A percentile compares a stretch with the other conserved stretches of the same genome.
phyloP scores from a whole-genome alignment of 768 basidiomycete species.

The Lenzites betulinus region DNA sequence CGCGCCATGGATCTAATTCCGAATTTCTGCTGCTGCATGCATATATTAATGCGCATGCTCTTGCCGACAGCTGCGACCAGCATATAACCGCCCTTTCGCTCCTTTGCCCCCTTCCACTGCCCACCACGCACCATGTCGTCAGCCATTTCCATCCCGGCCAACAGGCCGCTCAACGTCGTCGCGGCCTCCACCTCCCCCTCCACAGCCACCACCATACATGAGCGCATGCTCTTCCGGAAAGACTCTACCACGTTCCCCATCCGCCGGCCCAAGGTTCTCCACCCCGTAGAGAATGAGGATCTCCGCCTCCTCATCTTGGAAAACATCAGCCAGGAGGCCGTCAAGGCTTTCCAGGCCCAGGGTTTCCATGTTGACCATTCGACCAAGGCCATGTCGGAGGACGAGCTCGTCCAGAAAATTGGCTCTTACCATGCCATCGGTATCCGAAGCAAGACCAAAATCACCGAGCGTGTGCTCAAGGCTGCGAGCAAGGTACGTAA shows the following conservation, averaged over 20 bases:
- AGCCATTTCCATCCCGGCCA: slow-evolving; percentile 48
- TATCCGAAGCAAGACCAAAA: slow-evolving; percentile 97
- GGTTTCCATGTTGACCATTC: slow-evolving; percentile 93
- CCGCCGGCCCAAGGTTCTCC: slow-evolving; percentile 69
- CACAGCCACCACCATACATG: slow-evolving; percentile 43
- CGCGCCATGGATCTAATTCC: slow-evolving; percentile 15
- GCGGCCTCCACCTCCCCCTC: slow-evolving; percentile 59
- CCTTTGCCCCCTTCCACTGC: neutral
- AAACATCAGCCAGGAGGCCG: slow-evolving; percentile 93
- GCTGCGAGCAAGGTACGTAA: slow-evolving; percentile 77
- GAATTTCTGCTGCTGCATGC: slow-evolving; percentile 10
- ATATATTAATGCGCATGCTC: too few relatives aligned
- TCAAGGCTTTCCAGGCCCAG: slow-evolving; percentile 72
- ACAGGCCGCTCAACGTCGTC: slow-evolving; percentile 37
- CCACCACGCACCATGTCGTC: slow-evolving; percentile 41
- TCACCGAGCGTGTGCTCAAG: slow-evolving; percentile 86
- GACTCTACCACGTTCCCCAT: slow-evolving; percentile 39
- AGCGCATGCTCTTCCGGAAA: slow-evolving; percentile 43
- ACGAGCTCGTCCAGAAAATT: slow-evolving; percentile 85
- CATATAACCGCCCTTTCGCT: slow-evolving; percentile 4
- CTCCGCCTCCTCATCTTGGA: slow-evolving; percentile 86
- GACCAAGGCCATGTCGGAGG: slow-evolving; percentile 85
- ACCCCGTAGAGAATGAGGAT: slow-evolving; percentile 80
- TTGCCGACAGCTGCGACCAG: neutral
- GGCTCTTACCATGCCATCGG: slow-evolving; percentile 91